phyloP scores from a whole-genome alignment of 441 rosid species.

The Melianthus villosus region DNA sequence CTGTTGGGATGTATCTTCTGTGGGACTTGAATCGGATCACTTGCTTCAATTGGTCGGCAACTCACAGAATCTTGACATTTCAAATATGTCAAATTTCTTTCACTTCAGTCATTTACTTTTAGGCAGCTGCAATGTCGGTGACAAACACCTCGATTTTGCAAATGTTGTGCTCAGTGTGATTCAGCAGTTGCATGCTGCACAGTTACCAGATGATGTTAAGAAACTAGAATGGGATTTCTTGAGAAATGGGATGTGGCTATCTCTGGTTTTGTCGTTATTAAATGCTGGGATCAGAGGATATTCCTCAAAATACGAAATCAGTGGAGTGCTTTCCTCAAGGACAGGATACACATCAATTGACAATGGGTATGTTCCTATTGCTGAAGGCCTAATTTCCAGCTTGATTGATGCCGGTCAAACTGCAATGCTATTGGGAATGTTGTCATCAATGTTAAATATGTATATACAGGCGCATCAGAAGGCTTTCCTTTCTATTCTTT shows the following conservation, averaged over 20 bases:
- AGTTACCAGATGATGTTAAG: slow-evolving; percentile 30
- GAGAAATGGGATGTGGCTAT: slow-evolving; percentile 73
- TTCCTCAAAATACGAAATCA: slow-evolving; percentile 29
- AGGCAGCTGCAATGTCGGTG: slow-evolving; percentile 27
- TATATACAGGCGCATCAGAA: slow-evolving; percentile 45
- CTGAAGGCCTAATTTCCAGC: slow-evolving; percentile 46
- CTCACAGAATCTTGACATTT: slow-evolving; percentile 28
- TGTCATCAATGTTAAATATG: slow-evolving; percentile 52
- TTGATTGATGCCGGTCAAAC: slow-evolving; percentile 43
- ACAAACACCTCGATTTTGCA: slow-evolving; percentile 23
- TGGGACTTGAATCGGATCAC: slow-evolving; percentile 19
- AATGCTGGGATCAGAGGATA: slow-evolving; percentile 47
- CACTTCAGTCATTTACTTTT: slow-evolving; percentile 43
- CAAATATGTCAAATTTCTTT: slow-evolving; percentile 37
- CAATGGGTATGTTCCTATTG: slow-evolving; percentile 28
- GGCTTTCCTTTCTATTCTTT: slow-evolving; percentile 63
- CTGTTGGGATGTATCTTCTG: slow-evolving; percentile 64
- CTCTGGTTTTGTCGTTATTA: slow-evolving; percentile 51
- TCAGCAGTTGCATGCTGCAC: slow-evolving; percentile 26
- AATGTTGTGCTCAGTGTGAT: slow-evolving; percentile 38
- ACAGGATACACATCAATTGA: slow-evolving; percentile 38
- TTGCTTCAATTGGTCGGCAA: slow-evolving; percentile 29
- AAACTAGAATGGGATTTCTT: slow-evolving; percentile 80
- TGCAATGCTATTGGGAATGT: slow-evolving; percentile 33
- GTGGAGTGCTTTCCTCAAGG: slow-evolving; percentile 36